Percentiles rank a stretch among this genome's conserved stretches.
These are phyloP conservation scores for Ceraceosorus bombacis DNA, from an alignment of 1,284 basidiomycete genomes.

Conservation along the genomic window DNA sequence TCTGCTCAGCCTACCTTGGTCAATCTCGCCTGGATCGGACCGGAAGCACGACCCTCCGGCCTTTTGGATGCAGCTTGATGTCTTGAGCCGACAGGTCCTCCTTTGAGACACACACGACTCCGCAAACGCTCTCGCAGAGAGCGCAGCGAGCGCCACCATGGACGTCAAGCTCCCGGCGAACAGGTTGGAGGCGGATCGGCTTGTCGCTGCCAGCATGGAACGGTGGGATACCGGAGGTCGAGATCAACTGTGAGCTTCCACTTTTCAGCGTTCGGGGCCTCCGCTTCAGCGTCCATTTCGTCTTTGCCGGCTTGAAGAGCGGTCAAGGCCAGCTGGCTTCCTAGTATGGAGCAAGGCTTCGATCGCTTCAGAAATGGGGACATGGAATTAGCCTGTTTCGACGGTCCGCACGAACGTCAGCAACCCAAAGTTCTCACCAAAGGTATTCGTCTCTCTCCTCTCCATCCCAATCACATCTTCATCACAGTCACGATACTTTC, in stretches of 20 bases:
- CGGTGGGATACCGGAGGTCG: constrained; percentile 8
- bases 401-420: too few species aligned
- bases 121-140: too few species aligned
- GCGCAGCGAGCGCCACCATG: not conserved
- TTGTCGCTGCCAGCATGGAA: not conserved
- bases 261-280: not conserved
- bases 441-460: too few species aligned
- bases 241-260: constrained; percentile 8
- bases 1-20: too few species aligned
- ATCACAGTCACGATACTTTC: not conserved
- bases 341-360: not conserved
- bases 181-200: not conserved
- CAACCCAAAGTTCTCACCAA: too few species aligned
- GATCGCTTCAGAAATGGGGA: not conserved
- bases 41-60: too few species aligned
- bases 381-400: too few species aligned
- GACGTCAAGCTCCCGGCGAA: not conserved
- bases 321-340: not conserved
- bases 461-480: not conserved
- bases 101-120: too few species aligned
- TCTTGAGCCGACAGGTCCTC: too few species aligned
- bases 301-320: not conserved
- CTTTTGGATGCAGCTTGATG: too few species aligned
- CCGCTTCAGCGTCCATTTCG: not conserved
- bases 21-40: too few species aligned